These are phyloP conservation scores for Fonsecaea pugnacius DNA, from an alignment of 2,329 filamentous ascomycete genomes.

Conservation along the genomic window DNA sequence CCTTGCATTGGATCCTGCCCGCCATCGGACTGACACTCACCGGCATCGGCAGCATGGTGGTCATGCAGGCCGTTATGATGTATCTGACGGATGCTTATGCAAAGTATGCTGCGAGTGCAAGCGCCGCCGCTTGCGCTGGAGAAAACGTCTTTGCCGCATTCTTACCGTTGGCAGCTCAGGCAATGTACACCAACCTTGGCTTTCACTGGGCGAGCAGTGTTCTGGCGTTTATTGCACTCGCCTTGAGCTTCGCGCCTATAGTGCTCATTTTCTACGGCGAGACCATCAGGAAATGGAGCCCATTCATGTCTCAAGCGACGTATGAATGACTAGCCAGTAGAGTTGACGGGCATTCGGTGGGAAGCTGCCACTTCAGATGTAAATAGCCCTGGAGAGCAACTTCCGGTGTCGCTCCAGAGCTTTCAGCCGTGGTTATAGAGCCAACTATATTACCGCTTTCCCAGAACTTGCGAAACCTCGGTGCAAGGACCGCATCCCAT, in stretches of 20 bases:
- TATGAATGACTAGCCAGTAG: neutral
- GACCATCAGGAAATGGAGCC: slow-evolving; percentile 1
- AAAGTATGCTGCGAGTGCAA: slow-evolving; percentile 46
- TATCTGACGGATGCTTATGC: slow-evolving; percentile 44
- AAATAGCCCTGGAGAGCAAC: neutral
- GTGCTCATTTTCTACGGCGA: slow-evolving; percentile 1
- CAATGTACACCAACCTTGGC: slow-evolving; percentile 44
- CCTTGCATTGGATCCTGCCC: neutral
- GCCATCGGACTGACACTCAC: slow-evolving; percentile 53
- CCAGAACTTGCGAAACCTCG: too few relatives aligned
- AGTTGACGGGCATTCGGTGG: neutral
- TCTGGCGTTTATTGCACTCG: slow-evolving; percentile 43
- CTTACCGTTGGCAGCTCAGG: slow-evolving; percentile 48
- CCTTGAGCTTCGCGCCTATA: slow-evolving; percentile 47
- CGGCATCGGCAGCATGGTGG: slow-evolving; percentile 72
- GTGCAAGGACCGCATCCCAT: too few relatives aligned
- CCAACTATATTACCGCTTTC: too few relatives aligned
- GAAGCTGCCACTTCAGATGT: neutral
- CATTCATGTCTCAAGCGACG: neutral
- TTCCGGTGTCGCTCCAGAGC: neutral
- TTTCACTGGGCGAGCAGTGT: slow-evolving; percentile 50
- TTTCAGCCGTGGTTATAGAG: too few relatives aligned
- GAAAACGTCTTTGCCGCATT: slow-evolving; percentile 46
- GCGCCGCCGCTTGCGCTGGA: slow-evolving; percentile 43
- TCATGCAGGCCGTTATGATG: slow-evolving; percentile 65